Evolutionary conservation across 495 filamentous ascomycete genomes (phyloP), one percentile per base, ranked within the genome.

Genomic region (Penicillium ochrochloron): DNA sequence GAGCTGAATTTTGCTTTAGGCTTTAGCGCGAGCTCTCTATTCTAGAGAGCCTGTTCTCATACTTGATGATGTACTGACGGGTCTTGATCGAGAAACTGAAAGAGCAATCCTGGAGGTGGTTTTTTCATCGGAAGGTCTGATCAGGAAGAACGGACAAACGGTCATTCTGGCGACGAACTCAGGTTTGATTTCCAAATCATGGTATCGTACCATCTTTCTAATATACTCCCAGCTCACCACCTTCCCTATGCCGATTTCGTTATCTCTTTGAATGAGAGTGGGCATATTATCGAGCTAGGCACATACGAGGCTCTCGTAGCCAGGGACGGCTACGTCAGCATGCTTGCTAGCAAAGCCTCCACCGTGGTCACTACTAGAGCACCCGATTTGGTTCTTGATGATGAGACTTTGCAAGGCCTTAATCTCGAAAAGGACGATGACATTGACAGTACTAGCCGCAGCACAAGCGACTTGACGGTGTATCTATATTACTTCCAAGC

Each of bases 21-120:
- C 81, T 19, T 62, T 87, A 52, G 84, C 84, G 44, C 73, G 84
- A 19, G 84, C 84, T 27, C 78, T 86, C 39, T 87, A 85, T 71
- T 84, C 84, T 54, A 72, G 80, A 59, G 75, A 81, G 33, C 76
- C 81, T 44, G 76, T 85, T 39, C 68, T 84, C 1, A 61, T 86
- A 14, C 72, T 86, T 67, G 84, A 86, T 62, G 84, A 86, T 66
- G 80, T 78, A 11, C 69, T 87, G 0, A 82, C 78, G 12, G 83
- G 84, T 9, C 78, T 87, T 21, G 83, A 86, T 69, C 76, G 80
- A 12, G 77, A 82, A 58, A 83, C 84, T 19, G 70, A 72, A 11
- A 71, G 66, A 17, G n/a, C 54, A 21, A 67, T 78, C 2, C 58
- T 76, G 7, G 68, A 76, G 12, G 56, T 41, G 9, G 63, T 75